Percentiles rank a stretch among this genome's conserved stretches.
These are phyloP conservation scores for Geotrichum macrosporum DNA, from an alignment of 1,139 yeast genomes.

Conservation along the genomic window DNA sequence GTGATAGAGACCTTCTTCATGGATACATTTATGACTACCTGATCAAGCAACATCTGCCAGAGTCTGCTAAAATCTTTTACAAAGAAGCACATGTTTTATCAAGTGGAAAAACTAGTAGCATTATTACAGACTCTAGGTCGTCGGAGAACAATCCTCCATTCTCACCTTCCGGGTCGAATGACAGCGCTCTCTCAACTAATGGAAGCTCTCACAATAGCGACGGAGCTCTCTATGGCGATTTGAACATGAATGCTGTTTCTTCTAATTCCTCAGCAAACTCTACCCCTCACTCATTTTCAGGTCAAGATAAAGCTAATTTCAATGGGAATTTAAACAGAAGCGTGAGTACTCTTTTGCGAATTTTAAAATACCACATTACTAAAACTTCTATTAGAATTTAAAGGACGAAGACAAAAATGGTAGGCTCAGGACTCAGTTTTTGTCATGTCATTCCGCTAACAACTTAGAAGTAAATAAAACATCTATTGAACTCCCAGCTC, in stretches of 20 bases:
- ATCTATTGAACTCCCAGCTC: slow-evolving; percentile 15
- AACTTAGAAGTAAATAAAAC: slow-evolving; percentile 7
- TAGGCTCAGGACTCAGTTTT: too few relatives aligned
- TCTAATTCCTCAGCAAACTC: slow-evolving; percentile 3
- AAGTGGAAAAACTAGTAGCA: slow-evolving; percentile 18
- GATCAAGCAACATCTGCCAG: slow-evolving; percentile 63
- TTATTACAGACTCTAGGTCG: slow-evolving; percentile 8
- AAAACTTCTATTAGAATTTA: neutral
- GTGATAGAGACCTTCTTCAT: slow-evolving; percentile 59
- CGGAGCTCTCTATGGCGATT: slow-evolving; percentile 15
- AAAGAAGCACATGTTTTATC: slow-evolving; percentile 57
- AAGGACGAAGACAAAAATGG: slow-evolving; percentile 9
- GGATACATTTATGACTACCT: slow-evolving; percentile 86
- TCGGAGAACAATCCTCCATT: slow-evolving; percentile 22
- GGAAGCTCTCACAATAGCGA: slow-evolving; percentile 22
- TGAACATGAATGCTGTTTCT: too few relatives aligned
- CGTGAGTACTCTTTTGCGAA: neutral
- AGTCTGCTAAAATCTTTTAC: slow-evolving; percentile 67
- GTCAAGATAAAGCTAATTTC: slow-evolving; percentile 1
- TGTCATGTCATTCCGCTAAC: too few relatives aligned
- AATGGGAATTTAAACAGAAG: neutral
- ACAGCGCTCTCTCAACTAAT: too few relatives aligned
- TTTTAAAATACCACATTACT: neutral
- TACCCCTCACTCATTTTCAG: slow-evolving; percentile 6
- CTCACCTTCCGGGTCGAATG: too few relatives aligned